These are phyloP conservation scores for Ustilago shanxiensis DNA, from an alignment of 1,284 basidiomycete genomes.

Conservation along the genomic window DNA sequence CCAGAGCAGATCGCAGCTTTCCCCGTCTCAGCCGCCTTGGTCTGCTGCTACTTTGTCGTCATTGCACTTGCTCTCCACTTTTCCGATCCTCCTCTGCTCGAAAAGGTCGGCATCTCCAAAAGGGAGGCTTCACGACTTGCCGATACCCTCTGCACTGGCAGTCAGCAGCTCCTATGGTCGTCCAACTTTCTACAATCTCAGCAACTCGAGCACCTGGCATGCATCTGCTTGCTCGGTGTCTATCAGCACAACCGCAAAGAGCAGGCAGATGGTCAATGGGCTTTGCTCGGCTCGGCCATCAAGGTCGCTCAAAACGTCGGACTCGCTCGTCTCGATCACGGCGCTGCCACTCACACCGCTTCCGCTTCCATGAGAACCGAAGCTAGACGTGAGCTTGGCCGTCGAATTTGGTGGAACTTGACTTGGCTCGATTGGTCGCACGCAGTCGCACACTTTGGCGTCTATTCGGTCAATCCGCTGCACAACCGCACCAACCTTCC, in stretches of 20 bases:
- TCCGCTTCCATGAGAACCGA: slow-evolving; percentile 43
- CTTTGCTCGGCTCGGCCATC: slow-evolving; percentile 62
- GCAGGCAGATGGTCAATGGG: slow-evolving; percentile 63
- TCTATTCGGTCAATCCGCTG: slow-evolving; percentile 60
- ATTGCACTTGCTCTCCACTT: slow-evolving; percentile 63
- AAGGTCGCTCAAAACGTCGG: slow-evolving; percentile 56
- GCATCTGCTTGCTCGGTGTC: slow-evolving; percentile 63
- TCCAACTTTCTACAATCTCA: slow-evolving; percentile 63
- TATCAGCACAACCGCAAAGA: slow-evolving; percentile 66
- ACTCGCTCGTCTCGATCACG: slow-evolving; percentile 44
- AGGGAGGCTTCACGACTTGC: slow-evolving; percentile 49
- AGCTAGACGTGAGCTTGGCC: slow-evolving; percentile 58
- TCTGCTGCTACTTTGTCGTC: slow-evolving; percentile 64
- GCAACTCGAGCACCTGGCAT: slow-evolving; percentile 63
- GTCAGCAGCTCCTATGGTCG: slow-evolving; percentile 60
- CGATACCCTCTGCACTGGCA: slow-evolving; percentile 58
- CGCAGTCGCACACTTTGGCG: slow-evolving; percentile 59
- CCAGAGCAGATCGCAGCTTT: slow-evolving; percentile 50
- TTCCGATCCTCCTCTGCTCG: slow-evolving; percentile 36
- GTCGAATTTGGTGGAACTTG: slow-evolving; percentile 67
- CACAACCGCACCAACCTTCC: slow-evolving; percentile 62
- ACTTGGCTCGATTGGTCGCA: slow-evolving; percentile 65
- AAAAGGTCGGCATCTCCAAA: slow-evolving; percentile 44
- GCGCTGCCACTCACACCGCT: slow-evolving; percentile 15
- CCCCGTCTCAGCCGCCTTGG: slow-evolving; percentile 53